Base-by-base conservation (phyloP, 192 early-diverging fungal genomes). In the Cetraspora pellucida region DNA sequence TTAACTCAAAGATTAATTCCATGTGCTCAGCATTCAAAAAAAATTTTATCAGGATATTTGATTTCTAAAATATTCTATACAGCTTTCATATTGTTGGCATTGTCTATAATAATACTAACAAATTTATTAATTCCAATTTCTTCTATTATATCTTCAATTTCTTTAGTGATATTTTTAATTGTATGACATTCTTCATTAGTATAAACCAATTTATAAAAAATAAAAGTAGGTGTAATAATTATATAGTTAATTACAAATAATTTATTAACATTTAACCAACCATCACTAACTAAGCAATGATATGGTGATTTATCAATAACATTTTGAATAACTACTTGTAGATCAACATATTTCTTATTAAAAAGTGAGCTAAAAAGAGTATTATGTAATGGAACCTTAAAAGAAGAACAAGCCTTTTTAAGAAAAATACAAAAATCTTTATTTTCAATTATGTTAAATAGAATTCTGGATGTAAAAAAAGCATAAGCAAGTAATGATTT, bases 381-480 rank as follows among this genome's bases (percentile, higher is more conserved):
- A 28, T 2, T 2, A 10, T 4, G 58, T 60, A 9, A 60, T 27
- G 21, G 9, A 60, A 60, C 25, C 27, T 60, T 60, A 27, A 60
- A 60, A 4, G 25, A 60, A 60, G 58, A 21, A 27, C 58, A 60
- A 0, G 58, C 58, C 27, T 60, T 60, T 60, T 60, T 60, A 27
- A 60, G 27, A 60, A 60, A 60, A 27, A 28, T 27, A 60, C 13
- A 27, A 28, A 60, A 60, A 30, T 60, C 58, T 60, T 60, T 9
- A 30, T 60, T 60, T 57, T 60, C 58, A 30, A 60, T 27, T 60
- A 60, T 27, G 14, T 60, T 60, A 23, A 60, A 60, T 60, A 27
- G 27, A 60, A 60, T 60, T 27, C 58, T 1, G 8, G 9, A 2
- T 25, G 58, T 27, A 21, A 14, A 60, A 13, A 60, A 59, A 30